Percentiles rank a stretch among this genome's conserved stretches.
Evolutionary conservation across 305 asterid species (phyloP).

Genomic region (Fraxinus platypoda): DNA sequence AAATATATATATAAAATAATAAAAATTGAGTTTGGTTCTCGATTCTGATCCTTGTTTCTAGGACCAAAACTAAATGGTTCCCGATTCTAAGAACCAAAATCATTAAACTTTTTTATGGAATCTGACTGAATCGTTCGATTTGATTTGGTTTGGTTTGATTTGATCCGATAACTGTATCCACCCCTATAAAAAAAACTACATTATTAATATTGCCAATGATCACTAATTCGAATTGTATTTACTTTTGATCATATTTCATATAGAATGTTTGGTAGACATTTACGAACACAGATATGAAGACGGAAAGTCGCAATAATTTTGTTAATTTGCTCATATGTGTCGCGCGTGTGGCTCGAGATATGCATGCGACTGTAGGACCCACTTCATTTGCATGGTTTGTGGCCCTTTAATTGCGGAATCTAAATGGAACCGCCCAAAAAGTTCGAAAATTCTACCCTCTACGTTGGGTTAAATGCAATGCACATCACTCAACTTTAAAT

Average conservation of each 20-base stretch:
- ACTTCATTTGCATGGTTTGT: conserved; percentile 3
- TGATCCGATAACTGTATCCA: no score
- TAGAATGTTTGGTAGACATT: background rate
- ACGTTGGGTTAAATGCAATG: background rate
- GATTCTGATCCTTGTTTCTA: no score
- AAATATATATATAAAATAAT: no score
- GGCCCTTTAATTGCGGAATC: conserved; percentile 42
- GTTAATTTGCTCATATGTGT: background rate
- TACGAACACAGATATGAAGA: conserved; percentile 1
- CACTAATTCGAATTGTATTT: background rate
- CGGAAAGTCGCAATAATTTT: conserved; percentile 22
- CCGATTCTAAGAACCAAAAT: no score
- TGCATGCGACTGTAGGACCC: conserved; percentile 28
- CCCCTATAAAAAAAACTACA: no score
- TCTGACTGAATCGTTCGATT: no score
- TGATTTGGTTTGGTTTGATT: no score
- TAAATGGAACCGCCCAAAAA: conserved; percentile 22
- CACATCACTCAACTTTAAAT: background rate
- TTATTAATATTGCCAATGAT: background rate
- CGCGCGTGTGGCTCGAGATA: conserved; percentile 45
- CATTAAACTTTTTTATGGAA: no score
- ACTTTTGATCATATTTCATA: background rate
- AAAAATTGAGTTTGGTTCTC: no score
- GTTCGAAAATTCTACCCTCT: background rate
- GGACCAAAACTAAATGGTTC: no score